Percentiles rank a stretch among this genome's conserved stretches.
These are phyloP conservation scores for Elsinoe ampelina DNA, from an alignment of 2,329 filamentous ascomycete species.

Conservation along the genomic window DNA sequence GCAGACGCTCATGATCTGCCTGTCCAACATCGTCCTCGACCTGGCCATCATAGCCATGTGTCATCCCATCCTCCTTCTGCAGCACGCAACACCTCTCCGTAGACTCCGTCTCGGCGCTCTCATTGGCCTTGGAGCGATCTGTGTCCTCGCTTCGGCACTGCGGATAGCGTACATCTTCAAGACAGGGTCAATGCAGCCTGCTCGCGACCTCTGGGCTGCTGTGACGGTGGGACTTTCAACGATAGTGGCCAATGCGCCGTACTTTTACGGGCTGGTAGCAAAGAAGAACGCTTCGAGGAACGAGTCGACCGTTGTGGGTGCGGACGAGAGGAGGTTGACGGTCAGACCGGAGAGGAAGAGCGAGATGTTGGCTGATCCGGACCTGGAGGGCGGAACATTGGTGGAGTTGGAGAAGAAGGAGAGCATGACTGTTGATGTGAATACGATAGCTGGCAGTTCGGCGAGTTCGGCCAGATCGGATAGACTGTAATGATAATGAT, in stretches of 20 bases:
- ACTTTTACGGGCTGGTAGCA: conserved; percentile 14
- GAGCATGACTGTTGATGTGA: no score
- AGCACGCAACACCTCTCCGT: conserved; percentile 9
- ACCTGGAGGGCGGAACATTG: neutral
- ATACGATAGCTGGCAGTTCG: no score
- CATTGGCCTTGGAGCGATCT: conserved; percentile 17
- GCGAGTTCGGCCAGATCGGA: no score
- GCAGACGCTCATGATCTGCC: conserved; percentile 28
- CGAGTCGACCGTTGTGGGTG: neutral
- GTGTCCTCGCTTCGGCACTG: conserved; percentile 16
- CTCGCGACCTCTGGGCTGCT: conserved; percentile 18
- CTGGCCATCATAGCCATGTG: conserved; percentile 24
- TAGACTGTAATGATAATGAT: no score
- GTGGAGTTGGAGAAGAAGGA: neutral
- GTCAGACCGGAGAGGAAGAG: neutral
- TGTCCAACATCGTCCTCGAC: conserved; percentile 25
- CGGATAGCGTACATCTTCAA: conserved; percentile 16
- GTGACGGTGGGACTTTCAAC: conserved; percentile 16
- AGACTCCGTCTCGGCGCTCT: conserved; percentile 8
- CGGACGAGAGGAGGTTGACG: neutral
- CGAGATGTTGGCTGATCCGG: neutral
- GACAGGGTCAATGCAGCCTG: conserved; percentile 16
- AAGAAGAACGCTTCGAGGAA: neutral
- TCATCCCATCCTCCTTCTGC: conserved; percentile 15
- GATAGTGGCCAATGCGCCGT: conserved; percentile 18